Evolutionary conservation across 2,329 filamentous ascomycete species (phyloP).

Genomic region (Ascosphaera apis): DNA sequence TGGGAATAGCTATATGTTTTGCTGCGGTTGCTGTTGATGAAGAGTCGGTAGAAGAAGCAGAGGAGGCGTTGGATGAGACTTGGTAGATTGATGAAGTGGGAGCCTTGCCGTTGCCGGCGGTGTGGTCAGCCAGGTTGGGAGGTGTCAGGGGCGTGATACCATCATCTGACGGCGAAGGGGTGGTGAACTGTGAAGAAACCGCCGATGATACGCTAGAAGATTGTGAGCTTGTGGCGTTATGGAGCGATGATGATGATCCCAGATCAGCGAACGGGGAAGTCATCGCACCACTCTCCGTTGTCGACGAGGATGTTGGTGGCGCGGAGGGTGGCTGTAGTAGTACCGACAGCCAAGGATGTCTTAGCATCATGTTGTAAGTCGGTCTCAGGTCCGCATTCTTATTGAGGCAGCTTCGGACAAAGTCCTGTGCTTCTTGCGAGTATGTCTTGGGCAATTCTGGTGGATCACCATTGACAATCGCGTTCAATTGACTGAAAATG

Average conservation of each 20-base stretch:
- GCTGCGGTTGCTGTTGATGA: conserved; percentile 13
- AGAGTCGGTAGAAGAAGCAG: conserved; percentile 10
- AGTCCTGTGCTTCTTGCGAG: conserved; percentile 58
- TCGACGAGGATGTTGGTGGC: conserved; percentile 21
- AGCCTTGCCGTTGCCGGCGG: too few relatives aligned
- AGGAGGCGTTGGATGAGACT: conserved; percentile 5
- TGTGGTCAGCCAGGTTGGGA: too few relatives aligned
- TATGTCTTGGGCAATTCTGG: conserved; percentile 65
- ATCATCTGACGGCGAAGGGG: too few relatives aligned
- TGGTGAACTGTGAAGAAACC: too few relatives aligned
- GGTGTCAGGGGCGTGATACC: too few relatives aligned
- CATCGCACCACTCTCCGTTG: too few relatives aligned
- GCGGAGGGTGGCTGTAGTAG: conserved; percentile 58
- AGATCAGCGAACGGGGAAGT: too few relatives aligned
- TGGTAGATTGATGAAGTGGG: not conserved
- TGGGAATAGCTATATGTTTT: conserved; percentile 10
- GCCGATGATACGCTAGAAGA: too few relatives aligned
- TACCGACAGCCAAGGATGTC: conserved; percentile 66
- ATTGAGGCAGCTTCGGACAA: conserved; percentile 74
- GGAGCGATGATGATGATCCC: too few relatives aligned
- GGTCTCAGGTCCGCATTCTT: conserved; percentile 82
- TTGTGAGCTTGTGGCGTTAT: too few relatives aligned
- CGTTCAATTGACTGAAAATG: conserved; percentile 90
- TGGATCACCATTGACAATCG: conserved; percentile 93
- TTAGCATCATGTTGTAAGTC: conserved; percentile 73